Conservation (phyloP, 768 basidiomycete species). For the Tephrocybe rancida region DNA sequence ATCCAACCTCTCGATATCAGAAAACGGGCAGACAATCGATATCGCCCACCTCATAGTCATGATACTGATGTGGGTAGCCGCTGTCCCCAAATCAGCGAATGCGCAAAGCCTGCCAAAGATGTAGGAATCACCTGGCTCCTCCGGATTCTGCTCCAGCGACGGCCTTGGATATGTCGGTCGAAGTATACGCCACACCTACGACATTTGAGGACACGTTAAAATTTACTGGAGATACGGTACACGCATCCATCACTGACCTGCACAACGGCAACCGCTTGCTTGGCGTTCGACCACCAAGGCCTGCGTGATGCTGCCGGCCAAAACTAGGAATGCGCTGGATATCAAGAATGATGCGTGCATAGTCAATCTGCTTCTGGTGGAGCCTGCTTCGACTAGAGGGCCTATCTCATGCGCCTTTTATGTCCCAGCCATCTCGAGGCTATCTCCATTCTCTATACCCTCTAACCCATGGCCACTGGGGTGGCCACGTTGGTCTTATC, state of each 20-base stretch:
- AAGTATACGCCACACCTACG: constrained; percentile 14
- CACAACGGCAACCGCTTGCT: constrained; percentile 23
- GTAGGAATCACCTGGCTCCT: constrained; percentile 21
- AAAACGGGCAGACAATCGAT: not conserved
- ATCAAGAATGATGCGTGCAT: constrained; percentile 1
- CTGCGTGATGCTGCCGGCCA: constrained; percentile 11
- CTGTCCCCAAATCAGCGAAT: not conserved
- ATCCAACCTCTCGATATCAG: not conserved
- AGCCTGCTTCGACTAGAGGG: not conserved
- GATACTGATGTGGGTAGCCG: not conserved
- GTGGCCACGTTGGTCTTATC: not conserved
- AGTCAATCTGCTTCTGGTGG: not conserved
- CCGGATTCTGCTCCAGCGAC: constrained; percentile 21
- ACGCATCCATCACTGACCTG: constrained; percentile 13
- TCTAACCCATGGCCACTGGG: not conserved
- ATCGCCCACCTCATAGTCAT: constrained; percentile 20
- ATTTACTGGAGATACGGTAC: not conserved
- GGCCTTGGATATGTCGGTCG: constrained; percentile 20
- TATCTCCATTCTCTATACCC: not conserved
- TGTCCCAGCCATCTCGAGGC: not conserved
- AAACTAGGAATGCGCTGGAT: constrained; percentile 3
- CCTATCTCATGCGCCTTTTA: not conserved
- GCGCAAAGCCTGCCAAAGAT: not conserved
- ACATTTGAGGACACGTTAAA: not conserved
- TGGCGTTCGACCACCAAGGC: constrained; percentile 21